Evolutionary conservation across 176 grass and related monocot species (phyloP).

Genomic region (Ananas comosus): DNA sequence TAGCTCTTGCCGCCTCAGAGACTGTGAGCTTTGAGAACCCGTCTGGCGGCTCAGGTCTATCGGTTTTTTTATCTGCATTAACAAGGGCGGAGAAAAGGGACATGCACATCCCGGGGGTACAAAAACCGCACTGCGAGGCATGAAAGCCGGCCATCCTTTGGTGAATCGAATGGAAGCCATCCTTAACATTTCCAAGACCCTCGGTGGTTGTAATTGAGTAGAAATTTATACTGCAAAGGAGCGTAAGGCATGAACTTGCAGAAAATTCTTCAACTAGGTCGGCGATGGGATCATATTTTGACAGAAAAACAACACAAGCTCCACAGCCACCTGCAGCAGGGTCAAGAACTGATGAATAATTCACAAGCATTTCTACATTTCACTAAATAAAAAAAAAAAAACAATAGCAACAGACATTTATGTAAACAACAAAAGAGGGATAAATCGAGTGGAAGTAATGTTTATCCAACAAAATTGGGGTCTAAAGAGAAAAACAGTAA

Average conservation of each 20-base stretch:
- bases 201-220: conserved; percentile 76
- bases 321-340: conserved; percentile 63
- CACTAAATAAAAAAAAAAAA: not conserved
- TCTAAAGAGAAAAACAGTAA: too few relatives aligned
- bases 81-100: conserved; percentile 69
- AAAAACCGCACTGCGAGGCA: conserved; percentile 88
- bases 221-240: conserved; percentile 43
- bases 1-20: conserved; percentile 50
- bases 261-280: conserved; percentile 51
- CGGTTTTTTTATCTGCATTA: conserved; percentile 47
- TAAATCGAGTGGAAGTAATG: too few relatives aligned
- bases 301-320: conserved; percentile 68
- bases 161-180: conserved; percentile 74
- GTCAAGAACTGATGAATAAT: not conserved
- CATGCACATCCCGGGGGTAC: conserved; percentile 88
- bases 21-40: conserved; percentile 72
- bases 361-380: not conserved
- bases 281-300: conserved; percentile 43
- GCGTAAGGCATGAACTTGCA: conserved; percentile 72
- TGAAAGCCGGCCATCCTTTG: conserved; percentile 62
- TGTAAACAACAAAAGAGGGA: not conserved
- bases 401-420: not conserved
- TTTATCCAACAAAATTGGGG: too few relatives aligned
- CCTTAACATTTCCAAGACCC: conserved; percentile 58
- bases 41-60: not conserved